phyloP scores from a whole-genome alignment of 768 basidiomycete species.

The Gloeopeniophorella convolvens region DNA sequence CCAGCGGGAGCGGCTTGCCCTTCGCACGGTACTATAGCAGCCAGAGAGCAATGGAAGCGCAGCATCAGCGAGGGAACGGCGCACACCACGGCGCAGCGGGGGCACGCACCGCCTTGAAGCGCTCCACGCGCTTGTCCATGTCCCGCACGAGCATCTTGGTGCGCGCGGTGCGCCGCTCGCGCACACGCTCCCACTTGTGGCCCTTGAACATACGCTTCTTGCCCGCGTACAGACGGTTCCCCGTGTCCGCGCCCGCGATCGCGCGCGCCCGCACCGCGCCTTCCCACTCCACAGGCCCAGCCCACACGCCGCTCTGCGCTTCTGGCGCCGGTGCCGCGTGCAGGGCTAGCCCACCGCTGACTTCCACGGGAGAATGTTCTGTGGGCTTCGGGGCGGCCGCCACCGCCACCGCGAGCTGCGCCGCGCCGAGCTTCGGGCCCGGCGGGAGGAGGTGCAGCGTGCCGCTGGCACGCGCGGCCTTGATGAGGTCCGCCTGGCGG shows the following conservation, averaged over 20 bases:
- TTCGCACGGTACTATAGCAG: slow-evolving; percentile 14
- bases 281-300: slow-evolving; percentile 26
- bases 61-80: background rate
- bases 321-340: background rate
- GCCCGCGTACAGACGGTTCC: slow-evolving; percentile 62
- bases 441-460: slow-evolving; percentile 59
- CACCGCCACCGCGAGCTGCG: slow-evolving; percentile 24
- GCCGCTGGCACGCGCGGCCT: slow-evolving; percentile 52
- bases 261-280: slow-evolving; percentile 27
- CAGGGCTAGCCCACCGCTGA: background rate
- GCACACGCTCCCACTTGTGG: slow-evolving; percentile 75
- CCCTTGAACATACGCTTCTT: slow-evolving; percentile 90
- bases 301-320: slow-evolving; percentile 24
- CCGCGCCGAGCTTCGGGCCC: slow-evolving; percentile 47
- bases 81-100: too few species aligned
- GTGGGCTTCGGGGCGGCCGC: slow-evolving; percentile 22
- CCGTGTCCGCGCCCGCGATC: slow-evolving; percentile 44
- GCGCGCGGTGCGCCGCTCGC: slow-evolving; percentile 40
- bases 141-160: slow-evolving; percentile 55
- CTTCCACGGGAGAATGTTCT: too few species aligned
- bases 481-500: slow-evolving; percentile 72
- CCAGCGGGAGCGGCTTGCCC: slow-evolving; percentile 18
- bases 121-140: slow-evolving; percentile 59
- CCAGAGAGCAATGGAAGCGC: background rate
- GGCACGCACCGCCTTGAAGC: slow-evolving; percentile 52